Evolutionary conservation across 2,329 filamentous ascomycete genomes (phyloP).

Genomic region (Rutstroemia sp.): DNA sequence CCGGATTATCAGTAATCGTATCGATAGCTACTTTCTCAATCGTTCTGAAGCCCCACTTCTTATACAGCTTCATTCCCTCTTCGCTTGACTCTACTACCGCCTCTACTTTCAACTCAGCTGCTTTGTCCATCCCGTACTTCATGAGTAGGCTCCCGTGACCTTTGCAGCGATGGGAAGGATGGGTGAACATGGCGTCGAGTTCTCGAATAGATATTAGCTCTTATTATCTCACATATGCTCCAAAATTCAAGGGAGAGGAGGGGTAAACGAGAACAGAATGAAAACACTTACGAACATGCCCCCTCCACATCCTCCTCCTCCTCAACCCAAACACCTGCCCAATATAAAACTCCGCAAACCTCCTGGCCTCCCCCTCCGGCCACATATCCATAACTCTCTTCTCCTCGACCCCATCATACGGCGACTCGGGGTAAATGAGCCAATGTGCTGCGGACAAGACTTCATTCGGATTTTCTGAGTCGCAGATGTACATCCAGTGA

Average conservation of each 20-base stretch:
- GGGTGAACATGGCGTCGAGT: neutral
- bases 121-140: neutral
- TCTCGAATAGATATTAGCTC: neutral
- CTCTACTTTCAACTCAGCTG: neutral
- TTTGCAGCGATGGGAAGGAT: neutral
- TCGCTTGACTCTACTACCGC: neutral
- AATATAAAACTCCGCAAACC: too few relatives aligned
- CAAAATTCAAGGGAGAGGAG: too few relatives aligned
- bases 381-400: too few relatives aligned
- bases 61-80: neutral
- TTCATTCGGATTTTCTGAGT: neutral
- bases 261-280: too few relatives aligned
- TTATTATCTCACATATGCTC: too few relatives aligned
- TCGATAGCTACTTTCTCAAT: neutral
- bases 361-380: too few relatives aligned
- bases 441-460: neutral
- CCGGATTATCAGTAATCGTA: neutral
- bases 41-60: neutral
- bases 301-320: too few relatives aligned
- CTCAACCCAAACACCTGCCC: too few relatives aligned
- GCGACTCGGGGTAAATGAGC: neutral
- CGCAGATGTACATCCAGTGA: neutral
- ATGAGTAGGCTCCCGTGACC: neutral
- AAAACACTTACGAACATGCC: too few relatives aligned
- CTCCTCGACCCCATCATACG: neutral